Conservation (phyloP, 768 basidiomycete species). For the Terana coerulea region DNA sequence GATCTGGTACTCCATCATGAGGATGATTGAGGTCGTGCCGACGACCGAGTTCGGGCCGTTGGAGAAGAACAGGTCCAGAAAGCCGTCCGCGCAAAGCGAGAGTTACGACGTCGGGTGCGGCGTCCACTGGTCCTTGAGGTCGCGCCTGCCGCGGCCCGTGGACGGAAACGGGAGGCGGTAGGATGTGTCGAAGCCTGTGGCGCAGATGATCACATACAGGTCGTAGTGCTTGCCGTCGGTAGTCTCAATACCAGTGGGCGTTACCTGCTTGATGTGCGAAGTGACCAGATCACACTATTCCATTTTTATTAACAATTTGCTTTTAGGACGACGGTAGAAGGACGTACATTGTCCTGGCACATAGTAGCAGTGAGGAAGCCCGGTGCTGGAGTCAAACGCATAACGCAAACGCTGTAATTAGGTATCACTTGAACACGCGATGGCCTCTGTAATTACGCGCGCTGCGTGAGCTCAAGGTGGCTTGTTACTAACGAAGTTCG, state of each 20-base stretch:
- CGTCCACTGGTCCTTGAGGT: constrained; percentile 49
- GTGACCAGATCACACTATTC: constrained; percentile 45
- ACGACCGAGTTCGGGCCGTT: constrained; percentile 51
- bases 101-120: constrained; percentile 58
- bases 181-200: constrained; percentile 56
- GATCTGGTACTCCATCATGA: constrained; percentile 51
- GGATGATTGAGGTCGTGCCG: constrained; percentile 50
- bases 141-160: constrained; percentile 49
- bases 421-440: constrained; percentile 53
- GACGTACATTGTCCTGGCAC: constrained; percentile 51
- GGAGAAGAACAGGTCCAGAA: constrained; percentile 59
- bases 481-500: constrained; percentile 55
- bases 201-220: constrained; percentile 58
- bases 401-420: constrained; percentile 51
- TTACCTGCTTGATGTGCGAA: constrained; percentile 45
- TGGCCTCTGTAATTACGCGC: too few relatives aligned
- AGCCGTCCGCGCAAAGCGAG: constrained; percentile 54
- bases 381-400: constrained; percentile 60
- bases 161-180: constrained; percentile 46
- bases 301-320: background rate
- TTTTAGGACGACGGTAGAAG: background rate
- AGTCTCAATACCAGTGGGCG: constrained; percentile 51
- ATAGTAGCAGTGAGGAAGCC: constrained; percentile 66
- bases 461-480: background rate
- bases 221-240: constrained; percentile 49